Evolutionary conservation across 2,329 filamentous ascomycete genomes (phyloP).

Genomic region (Aurifilum marmelostoma): DNA sequence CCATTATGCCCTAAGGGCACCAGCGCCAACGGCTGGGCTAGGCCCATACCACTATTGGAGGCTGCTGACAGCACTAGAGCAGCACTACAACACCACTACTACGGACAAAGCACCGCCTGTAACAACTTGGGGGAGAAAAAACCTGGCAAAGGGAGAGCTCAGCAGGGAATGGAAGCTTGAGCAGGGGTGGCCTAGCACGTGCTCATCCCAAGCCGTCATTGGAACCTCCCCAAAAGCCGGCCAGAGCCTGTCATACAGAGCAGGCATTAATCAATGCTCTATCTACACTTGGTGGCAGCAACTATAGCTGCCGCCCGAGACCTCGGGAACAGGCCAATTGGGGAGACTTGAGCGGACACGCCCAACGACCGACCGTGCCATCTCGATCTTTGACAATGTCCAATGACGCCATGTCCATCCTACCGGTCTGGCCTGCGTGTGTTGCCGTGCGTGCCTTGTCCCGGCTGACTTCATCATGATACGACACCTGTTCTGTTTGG

Average conservation of each 20-base stretch:
- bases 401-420: slow-evolving; percentile 11
- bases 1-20: not conserved
- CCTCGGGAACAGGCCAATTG: not conserved
- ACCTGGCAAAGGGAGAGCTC: slow-evolving; percentile 6
- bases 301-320: not conserved
- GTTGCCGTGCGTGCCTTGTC: not conserved
- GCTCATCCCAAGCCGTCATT: slow-evolving; percentile 5
- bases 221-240: not conserved
- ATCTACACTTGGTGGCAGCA: not conserved
- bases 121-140: slow-evolving; percentile 3
- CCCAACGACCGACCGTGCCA: not conserved
- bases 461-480: not conserved
- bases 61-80: not conserved
- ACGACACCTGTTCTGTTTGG: not conserved
- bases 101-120: not conserved
- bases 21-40: slow-evolving; percentile 11
- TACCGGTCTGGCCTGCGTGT: not conserved
- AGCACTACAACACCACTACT: not conserved
- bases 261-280: not conserved
- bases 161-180: not conserved
- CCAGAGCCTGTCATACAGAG: too few species aligned
- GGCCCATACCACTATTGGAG: not conserved
- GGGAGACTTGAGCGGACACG: too few species aligned
- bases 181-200: slow-evolving; percentile 11
- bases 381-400: slow-evolving; percentile 3